A percentile compares a stretch with the other conserved stretches of the same genome.
phyloP scores from a whole-genome alignment of 2,329 filamentous ascomycete species.

The Colletotrichum endophyticum region DNA sequence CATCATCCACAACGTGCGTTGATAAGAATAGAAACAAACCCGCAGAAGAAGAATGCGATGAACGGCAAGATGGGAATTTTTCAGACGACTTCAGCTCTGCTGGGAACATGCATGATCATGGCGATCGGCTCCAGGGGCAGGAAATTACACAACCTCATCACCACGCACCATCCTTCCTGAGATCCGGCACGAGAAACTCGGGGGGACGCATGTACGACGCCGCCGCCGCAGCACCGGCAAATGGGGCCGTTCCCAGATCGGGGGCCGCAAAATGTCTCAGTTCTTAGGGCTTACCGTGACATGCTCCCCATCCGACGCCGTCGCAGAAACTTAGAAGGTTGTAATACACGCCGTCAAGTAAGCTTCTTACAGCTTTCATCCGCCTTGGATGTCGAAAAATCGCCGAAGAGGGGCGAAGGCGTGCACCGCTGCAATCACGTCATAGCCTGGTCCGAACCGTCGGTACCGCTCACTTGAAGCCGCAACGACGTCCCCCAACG shows the following conservation, averaged over 20 bases:
- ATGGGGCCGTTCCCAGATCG: slow-evolving; percentile 10
- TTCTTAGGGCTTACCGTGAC: background rate
- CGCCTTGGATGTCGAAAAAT: background rate
- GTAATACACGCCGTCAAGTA: background rate
- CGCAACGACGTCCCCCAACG: background rate
- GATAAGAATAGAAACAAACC: background rate
- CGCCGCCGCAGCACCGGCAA: background rate
- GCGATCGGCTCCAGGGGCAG: background rate
- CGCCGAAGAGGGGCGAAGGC: background rate
- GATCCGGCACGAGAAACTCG: background rate
- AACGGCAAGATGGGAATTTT: background rate
- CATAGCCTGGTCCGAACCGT: slow-evolving; percentile 11
- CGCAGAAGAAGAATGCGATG: background rate
- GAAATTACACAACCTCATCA: background rate
- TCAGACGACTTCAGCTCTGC: background rate
- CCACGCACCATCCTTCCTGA: background rate
- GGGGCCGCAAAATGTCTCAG: slow-evolving; percentile 14
- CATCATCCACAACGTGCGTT: background rate
- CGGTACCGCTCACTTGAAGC: background rate
- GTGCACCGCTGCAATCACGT: slow-evolving; percentile 1
- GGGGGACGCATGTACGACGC: background rate
- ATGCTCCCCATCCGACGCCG: background rate
- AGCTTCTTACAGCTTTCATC: slow-evolving; percentile 3
- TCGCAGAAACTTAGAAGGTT: background rate
- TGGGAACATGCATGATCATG: background rate